Conservation (phyloP, 108 stramenopile species). For the Mayamaea pseudoterrestris region DNA sequence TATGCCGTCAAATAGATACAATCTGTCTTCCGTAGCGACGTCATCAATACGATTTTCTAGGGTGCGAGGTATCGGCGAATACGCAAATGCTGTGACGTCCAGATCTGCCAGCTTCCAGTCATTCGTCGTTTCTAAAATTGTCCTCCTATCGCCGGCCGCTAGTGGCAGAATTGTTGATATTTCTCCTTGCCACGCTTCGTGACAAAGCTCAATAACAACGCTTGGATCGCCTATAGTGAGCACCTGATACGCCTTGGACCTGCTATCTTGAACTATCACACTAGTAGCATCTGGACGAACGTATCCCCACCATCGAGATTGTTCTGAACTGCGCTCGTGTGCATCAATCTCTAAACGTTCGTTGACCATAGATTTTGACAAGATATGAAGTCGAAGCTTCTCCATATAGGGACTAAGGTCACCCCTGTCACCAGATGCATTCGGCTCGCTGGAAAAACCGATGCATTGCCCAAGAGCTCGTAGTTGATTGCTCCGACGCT, state of each 20-base stretch:
- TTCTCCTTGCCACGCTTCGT: constrained; percentile 70
- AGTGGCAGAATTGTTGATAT: constrained; percentile 79
- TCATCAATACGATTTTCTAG: constrained; percentile 23
- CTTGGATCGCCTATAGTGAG: constrained; percentile 74
- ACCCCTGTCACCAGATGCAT: constrained; percentile 29
- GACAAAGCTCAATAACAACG: constrained; percentile 56
- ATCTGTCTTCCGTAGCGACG: constrained; percentile 2
- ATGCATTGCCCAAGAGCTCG: constrained; percentile 55
- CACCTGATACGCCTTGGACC: constrained; percentile 67
- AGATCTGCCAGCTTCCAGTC: constrained; percentile 85
- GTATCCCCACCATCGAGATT: constrained; percentile 57
- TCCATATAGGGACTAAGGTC: constrained; percentile 50
- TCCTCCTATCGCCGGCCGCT: constrained; percentile 35
- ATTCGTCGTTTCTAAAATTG: constrained; percentile 64
- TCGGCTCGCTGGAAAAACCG: constrained; percentile 46
- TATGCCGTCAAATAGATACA: too few relatives aligned
- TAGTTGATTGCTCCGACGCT: constrained; percentile 54
- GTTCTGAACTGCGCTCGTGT: constrained; percentile 74
- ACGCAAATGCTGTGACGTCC: constrained; percentile 87
- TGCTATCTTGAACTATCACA: constrained; percentile 58
- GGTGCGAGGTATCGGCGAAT: constrained; percentile 84
- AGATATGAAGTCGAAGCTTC: constrained; percentile 40
- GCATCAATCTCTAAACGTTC: constrained; percentile 50
- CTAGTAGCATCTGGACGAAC: constrained; percentile 61
- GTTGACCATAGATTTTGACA: constrained; percentile 34